Base-by-base conservation (phyloP, 2,329 filamentous ascomycete species). In the Fusarium succisae region DNA sequence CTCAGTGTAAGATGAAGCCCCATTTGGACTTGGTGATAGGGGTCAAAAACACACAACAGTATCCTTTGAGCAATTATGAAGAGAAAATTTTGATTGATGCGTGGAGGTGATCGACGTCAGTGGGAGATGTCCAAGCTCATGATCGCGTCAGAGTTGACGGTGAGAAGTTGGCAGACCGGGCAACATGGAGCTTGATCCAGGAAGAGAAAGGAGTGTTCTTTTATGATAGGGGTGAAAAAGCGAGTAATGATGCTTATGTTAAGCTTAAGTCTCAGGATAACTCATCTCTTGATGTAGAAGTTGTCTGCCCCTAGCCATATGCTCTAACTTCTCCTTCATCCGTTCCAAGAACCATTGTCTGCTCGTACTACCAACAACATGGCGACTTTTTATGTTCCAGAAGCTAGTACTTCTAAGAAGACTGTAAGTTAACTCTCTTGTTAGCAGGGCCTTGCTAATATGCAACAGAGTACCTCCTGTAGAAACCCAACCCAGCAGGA, bases 61-160 rank as follows among this genome's bases (percentile, higher is more conserved):
- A 7, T 35, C 57, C 8, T 20, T 37, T 55, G 41, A 55, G 26
- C 8, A 14, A 50, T 44, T n/a, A 17, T 35, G 38, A 37, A 26
- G 28, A 15, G 37, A 35, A 45, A 18, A 5, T 48, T 30, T 15
- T 24, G 45, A 35, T 20, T 54, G 38, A 54, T 4, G n/a, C 14
- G 24, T 20, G 35, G 38, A 24, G 15, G 22, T 58, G 44, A 61
- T 70, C 50, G 61, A 61, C 61, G 50, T 48, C 55, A 61, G 60
- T 26, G 41, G 37, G 43, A 37, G 41, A 45, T 15, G 28, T 44
- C n/a, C 39, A 30, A 45, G 50, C 55, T 61, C 24, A 45, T 37
- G 55, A 66, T 61, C 50, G 50, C 24, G 61, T 60, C 30, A 24
- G 69, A 15, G 11, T 39, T 30, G 55, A 53, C n/a, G 24, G 44